Evolutionary conservation across 2,329 filamentous ascomycete genomes (phyloP).

Genomic region (Colletotrichum sp.): DNA sequence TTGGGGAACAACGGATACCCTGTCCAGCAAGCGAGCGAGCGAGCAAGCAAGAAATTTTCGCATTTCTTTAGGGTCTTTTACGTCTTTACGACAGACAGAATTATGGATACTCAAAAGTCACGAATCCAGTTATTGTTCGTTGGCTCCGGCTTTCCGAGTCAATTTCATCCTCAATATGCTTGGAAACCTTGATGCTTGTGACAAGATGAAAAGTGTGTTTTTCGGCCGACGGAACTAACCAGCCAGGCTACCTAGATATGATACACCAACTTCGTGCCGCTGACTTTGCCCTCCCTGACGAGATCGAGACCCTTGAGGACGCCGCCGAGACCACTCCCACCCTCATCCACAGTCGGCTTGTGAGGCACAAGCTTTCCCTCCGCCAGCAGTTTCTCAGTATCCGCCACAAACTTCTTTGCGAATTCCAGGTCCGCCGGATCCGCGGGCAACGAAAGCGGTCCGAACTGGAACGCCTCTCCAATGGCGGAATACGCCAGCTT

Average conservation of each 20-base stretch:
- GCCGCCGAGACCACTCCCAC: constrained; percentile 34
- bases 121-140: background rate
- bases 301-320: constrained; percentile 25
- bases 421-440: constrained; percentile 38
- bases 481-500: constrained; percentile 46
- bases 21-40: constrained; percentile 1
- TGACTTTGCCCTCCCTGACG: constrained; percentile 13
- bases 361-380: constrained; percentile 39
- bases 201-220: background rate
- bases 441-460: constrained; percentile 25
- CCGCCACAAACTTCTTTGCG: constrained; percentile 39
- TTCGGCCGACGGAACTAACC: background rate
- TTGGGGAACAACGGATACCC: constrained; percentile 17
- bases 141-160: background rate
- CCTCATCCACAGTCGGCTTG: constrained; percentile 31
- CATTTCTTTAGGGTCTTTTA: constrained; percentile 16
- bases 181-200: background rate
- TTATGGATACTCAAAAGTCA: constrained; percentile 11
- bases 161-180: background rate
- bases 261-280: constrained; percentile 15
- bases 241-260: background rate
- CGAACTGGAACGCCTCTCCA: constrained; percentile 34
- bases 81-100: background rate
- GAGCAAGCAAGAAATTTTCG: background rate
- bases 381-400: constrained; percentile 35